Conservation (phyloP, 2,329 filamentous ascomycete genomes). For the Phyllosticta citrichinensis region DNA sequence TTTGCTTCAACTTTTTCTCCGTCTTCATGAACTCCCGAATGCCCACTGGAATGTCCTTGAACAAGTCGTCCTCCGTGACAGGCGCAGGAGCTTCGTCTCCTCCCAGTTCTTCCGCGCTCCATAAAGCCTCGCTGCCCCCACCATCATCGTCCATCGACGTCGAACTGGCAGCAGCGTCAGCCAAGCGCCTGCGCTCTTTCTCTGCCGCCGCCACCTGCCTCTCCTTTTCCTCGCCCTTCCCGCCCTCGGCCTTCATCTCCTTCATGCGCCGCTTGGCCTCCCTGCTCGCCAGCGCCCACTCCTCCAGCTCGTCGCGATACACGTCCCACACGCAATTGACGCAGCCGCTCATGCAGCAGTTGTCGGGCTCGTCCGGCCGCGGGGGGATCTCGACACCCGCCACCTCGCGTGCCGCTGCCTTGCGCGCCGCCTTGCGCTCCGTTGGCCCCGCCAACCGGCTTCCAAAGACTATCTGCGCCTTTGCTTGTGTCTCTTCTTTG, state of each 20-base stretch:
- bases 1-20: slow-evolving; percentile 79
- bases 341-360: slow-evolving; percentile 98
- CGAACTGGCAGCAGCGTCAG: slow-evolving; percentile 29
- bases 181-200: slow-evolving; percentile 26
- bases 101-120: slow-evolving; percentile 33
- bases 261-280: slow-evolving; percentile 51
- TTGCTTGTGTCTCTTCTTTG: slow-evolving; percentile 45
- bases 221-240: slow-evolving; percentile 74
- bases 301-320: slow-evolving; percentile 85
- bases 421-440: slow-evolving; percentile 53
- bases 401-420: slow-evolving; percentile 52
- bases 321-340: slow-evolving; percentile 96
- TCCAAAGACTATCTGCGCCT: slow-evolving; percentile 68
- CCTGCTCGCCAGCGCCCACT: slow-evolving; percentile 60
- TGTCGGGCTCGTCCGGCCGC: slow-evolving; percentile 79
- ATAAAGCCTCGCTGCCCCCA: slow-evolving; percentile 62
- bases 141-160: slow-evolving; percentile 71
- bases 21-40: slow-evolving; percentile 96
- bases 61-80: slow-evolving; percentile 53
- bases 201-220: slow-evolving; percentile 40
- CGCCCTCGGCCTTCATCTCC: slow-evolving; percentile 58
- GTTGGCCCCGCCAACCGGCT: slow-evolving; percentile 65
- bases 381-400: slow-evolving; percentile 78
- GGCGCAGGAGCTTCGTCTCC: slow-evolving; percentile 18
- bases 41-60: slow-evolving; percentile 74